Evolutionary conservation across 164 flowering plant species (phyloP).

Genomic region (Litsea cubeba): DNA sequence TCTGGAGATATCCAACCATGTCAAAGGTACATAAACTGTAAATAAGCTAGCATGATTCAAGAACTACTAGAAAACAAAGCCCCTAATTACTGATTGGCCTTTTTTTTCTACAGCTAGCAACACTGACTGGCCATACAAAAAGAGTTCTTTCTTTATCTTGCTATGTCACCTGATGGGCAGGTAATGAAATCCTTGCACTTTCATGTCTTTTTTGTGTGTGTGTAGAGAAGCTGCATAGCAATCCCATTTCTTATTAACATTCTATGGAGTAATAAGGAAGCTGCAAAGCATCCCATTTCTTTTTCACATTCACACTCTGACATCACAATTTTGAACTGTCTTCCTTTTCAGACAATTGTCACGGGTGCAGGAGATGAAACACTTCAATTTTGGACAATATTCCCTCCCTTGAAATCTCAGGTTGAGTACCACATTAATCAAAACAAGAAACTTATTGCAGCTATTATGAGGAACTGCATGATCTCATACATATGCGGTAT

Average conservation of each 20-base stretch:
- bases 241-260: not conserved
- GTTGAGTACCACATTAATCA: conserved; percentile 22
- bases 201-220: not conserved
- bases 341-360: conserved; percentile 69
- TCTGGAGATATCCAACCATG: conserved; percentile 96
- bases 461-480: not conserved
- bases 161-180: conserved; percentile 98
- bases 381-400: conserved; percentile 93
- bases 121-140: conserved; percentile 89
- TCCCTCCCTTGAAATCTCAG: conserved; percentile 93
- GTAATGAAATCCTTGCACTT: conserved; percentile 29
- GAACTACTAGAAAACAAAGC: not conserved
- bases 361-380: conserved; percentile 99
- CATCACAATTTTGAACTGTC: not conserved
- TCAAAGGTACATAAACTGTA: conserved; percentile 54
- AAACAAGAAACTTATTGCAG: not conserved
- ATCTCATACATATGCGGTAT: not conserved
- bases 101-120: conserved; percentile 62
- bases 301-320: not conserved
- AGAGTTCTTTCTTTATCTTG: conserved; percentile 95
- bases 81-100: not conserved
- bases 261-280: too few relatives aligned
- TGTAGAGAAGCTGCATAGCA: not conserved
- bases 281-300: not conserved
- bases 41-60: not conserved